These are phyloP conservation scores for Marchantia paleacea DNA, from an alignment of 225 moss, liverwort and hornwort species.

Conservation along the genomic window DNA sequence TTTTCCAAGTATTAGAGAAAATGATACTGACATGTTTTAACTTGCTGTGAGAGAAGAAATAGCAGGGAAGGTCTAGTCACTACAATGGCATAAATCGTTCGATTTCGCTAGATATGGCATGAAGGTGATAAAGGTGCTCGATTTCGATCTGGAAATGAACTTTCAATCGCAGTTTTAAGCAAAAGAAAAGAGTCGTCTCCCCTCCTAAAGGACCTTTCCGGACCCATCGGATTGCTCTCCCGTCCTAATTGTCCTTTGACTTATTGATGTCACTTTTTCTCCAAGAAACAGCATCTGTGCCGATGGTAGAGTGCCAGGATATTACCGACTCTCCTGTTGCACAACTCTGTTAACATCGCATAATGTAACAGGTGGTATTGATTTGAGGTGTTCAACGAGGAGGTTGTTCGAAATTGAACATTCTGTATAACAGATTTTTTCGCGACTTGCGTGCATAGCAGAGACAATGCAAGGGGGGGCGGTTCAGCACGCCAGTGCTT, in stretches of 20 bases:
- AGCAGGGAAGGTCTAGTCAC: too few relatives aligned
- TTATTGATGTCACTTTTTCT: not conserved
- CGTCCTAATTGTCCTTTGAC: not conserved
- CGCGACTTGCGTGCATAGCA: not conserved
- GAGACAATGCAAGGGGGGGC: conserved; percentile 34
- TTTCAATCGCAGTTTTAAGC: too few relatives aligned
- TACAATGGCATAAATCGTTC: too few relatives aligned
- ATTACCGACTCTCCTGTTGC: not conserved
- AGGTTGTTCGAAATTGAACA: not conserved
- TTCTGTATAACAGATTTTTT: not conserved
- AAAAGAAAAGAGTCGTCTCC: too few relatives aligned
- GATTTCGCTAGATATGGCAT: too few relatives aligned
- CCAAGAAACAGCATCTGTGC: not conserved
- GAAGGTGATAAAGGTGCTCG: too few relatives aligned
- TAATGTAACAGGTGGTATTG: not conserved
- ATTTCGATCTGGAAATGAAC: too few relatives aligned
- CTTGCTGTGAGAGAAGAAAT: too few relatives aligned
- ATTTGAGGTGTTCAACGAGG: not conserved
- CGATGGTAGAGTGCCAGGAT: not conserved
- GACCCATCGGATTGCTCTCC: too few relatives aligned
- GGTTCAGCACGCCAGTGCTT: conserved; percentile 35
- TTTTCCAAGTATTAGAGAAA: too few relatives aligned
- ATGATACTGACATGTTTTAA: too few relatives aligned
- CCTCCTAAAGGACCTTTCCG: too few relatives aligned
- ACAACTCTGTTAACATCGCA: not conserved